A percentile compares a stretch with the other conserved stretches of the same genome.
Conservation (phyloP, 805 yeast species). For the Starmerella riodocensis region DNA sequence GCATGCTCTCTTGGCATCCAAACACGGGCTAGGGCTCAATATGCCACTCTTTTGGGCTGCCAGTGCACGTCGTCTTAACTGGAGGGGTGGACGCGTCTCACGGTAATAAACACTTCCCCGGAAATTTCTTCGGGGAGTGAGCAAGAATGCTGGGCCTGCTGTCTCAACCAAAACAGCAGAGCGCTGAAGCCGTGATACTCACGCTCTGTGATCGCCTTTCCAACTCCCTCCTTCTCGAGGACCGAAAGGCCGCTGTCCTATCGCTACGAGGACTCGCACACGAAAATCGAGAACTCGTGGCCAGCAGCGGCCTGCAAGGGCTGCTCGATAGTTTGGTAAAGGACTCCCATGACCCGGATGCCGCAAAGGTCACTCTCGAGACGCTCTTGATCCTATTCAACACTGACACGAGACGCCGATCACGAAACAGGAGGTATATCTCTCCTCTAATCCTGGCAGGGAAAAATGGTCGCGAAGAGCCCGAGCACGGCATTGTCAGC, state of each 20-base stretch:
- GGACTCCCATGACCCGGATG: constrained; percentile 57
- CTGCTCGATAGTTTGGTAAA: constrained; percentile 50
- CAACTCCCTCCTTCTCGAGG: constrained; percentile 69
- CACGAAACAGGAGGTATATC: constrained; percentile 21
- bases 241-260: constrained; percentile 80
- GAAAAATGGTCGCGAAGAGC: constrained; percentile 62
- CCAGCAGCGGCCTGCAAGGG: constrained; percentile 71
- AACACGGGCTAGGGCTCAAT: too few relatives aligned
- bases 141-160: constrained; percentile 29
- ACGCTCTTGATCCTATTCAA: constrained; percentile 72
- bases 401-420: constrained; percentile 29
- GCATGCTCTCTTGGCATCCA: too few relatives aligned
- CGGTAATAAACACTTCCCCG: background rate
- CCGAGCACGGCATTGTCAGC: constrained; percentile 41
- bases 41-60: too few relatives aligned
- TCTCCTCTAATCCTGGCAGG: constrained; percentile 32
- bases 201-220: constrained; percentile 77
- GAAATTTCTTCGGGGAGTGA: background rate
- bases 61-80: too few relatives aligned
- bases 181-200: constrained; percentile 73
- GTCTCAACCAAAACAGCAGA: constrained; percentile 38
- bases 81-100: too few relatives aligned
- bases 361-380: constrained; percentile 69
- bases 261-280: constrained; percentile 81
- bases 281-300: constrained; percentile 78